phyloP scores from a whole-genome alignment of 345 rosid species.

The Salix suchowensis region DNA sequence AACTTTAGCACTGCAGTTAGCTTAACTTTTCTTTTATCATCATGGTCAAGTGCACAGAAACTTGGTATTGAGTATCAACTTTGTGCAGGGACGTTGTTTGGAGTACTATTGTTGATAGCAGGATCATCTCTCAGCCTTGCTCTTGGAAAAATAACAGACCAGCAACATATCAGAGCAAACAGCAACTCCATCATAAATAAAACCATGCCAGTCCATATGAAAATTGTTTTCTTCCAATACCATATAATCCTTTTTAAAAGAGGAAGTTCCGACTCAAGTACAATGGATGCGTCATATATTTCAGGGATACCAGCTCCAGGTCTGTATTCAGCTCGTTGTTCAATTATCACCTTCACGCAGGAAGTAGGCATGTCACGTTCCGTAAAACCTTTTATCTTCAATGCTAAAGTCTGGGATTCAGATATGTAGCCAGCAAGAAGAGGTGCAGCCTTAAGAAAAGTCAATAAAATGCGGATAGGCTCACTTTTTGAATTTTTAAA shows the following conservation, averaged over 20 bases:
- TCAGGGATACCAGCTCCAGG: slow-evolving; percentile 77
- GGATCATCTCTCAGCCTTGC: slow-evolving; percentile 29
- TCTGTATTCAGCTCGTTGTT: slow-evolving; percentile 64
- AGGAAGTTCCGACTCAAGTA: slow-evolving; percentile 54
- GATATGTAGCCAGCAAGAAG: slow-evolving; percentile 66
- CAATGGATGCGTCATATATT: slow-evolving; percentile 59
- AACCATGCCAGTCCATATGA: slow-evolving; percentile 51
- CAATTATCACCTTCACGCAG: slow-evolving; percentile 50
- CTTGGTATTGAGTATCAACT: not conserved
- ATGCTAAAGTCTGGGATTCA: slow-evolving; percentile 61
- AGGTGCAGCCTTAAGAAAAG: slow-evolving; percentile 65
- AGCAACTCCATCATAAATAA: slow-evolving; percentile 41
- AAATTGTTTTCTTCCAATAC: slow-evolving; percentile 70
- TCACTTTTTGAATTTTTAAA: slow-evolving; percentile 68
- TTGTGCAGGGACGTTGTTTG: slow-evolving; percentile 3
- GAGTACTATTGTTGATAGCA: slow-evolving; percentile 19
- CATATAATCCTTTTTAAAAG: slow-evolving; percentile 57
- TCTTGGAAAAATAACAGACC: slow-evolving; percentile 53
- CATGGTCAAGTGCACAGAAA: slow-evolving; percentile 4
- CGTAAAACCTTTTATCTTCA: slow-evolving; percentile 53
- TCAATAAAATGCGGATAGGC: slow-evolving; percentile 53
- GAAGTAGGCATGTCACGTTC: slow-evolving; percentile 66
- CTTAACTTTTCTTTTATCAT: slow-evolving; percentile 13
- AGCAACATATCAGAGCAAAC: slow-evolving; percentile 48
- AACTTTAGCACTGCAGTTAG: not conserved